Base-by-base conservation (phyloP, 495 filamentous ascomycete genomes). In the Haplographium delicatum region DNA sequence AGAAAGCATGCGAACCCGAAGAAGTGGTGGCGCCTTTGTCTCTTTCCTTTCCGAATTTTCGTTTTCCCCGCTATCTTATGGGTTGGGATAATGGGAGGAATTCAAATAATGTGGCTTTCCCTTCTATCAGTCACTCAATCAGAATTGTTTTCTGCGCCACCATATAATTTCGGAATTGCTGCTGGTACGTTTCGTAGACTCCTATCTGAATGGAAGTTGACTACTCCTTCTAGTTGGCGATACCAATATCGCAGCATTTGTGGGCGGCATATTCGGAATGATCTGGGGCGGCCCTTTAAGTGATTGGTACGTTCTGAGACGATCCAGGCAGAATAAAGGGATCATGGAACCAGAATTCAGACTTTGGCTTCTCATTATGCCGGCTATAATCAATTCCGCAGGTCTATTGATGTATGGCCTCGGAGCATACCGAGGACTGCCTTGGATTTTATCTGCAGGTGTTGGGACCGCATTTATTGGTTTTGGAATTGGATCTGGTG, bases 291-390 rank as follows among this genome's bases (percentile, higher is more conserved):
- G 71, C 1, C 53, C 63, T 6, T 22, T 74, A 9, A 64, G 68
- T 20, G 73, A 76, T 45, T 60, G 67, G 60, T 67, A 60, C 4
- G 68, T 72, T 34, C 43, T 69, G 34, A 61, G 51, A 28, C 66
- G 63, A 18, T 57, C 72, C 3, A 67, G 67, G 43, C 62, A 57
- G 22, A 72, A 72, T 31, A 57, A 61, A n/a, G 71, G 70, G 38
- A 64, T 74, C 31, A 68, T 65, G 41, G 69, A 74, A 48, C 68
- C 70, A 0, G 71, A 74, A 27, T 47, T 26, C 9, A 40, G 51
- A 35, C 26, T 54, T 5, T 54, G 51, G 51, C 37, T 48, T 4
- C 35, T 54, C 10, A 40, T 48, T 5, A 10, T 43, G 8, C 51
- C 51, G 8, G 35, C 44, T 0, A 16, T 54, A 20, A 24, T 48